Evolutionary conservation across 2,329 filamentous ascomycete species (phyloP).

Genomic region (Fusarium praegraminearum): DNA sequence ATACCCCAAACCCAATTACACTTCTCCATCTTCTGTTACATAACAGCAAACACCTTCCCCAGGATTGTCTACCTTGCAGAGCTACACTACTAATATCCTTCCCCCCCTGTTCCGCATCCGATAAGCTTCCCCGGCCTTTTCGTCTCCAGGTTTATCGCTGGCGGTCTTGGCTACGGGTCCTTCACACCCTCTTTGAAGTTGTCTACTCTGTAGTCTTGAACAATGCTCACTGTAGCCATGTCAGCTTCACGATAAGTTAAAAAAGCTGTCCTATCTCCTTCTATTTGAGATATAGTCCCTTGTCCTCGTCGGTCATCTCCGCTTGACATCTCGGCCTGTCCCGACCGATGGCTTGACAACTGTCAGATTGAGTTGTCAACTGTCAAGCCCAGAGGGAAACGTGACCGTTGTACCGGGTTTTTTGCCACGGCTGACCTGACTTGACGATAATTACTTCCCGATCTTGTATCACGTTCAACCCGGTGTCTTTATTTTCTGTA

Average conservation of each 20-base stretch:
- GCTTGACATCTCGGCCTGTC: slow-evolving; percentile 23
- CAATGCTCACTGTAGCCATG: slow-evolving; percentile 6
- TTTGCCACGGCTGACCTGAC: not conserved
- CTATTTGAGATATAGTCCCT: slow-evolving; percentile 19
- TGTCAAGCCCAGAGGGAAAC: not conserved
- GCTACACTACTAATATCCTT: not conserved
- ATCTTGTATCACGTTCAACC: not conserved
- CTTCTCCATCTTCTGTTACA: slow-evolving; percentile 22
- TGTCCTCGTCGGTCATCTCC: slow-evolving; percentile 28
- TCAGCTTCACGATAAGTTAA: slow-evolving; percentile 9
- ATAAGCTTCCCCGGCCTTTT: slow-evolving; percentile 20
- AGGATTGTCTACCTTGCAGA: not conserved
- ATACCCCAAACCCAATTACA: not conserved
- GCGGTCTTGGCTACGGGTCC: slow-evolving; percentile 13
- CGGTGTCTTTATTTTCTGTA: not conserved
- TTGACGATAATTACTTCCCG: not conserved
- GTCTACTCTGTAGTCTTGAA: not conserved
- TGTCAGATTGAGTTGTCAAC: not conserved
- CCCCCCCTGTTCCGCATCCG: slow-evolving; percentile 9
- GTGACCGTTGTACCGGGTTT: slow-evolving; percentile 3
- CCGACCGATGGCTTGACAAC: slow-evolving; percentile 8
- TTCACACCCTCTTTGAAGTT: slow-evolving; percentile 12
- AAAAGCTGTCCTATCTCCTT: slow-evolving; percentile 22
- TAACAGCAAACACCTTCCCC: slow-evolving; percentile 13
- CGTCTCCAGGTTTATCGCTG: slow-evolving; percentile 10